A percentile compares a stretch with the other conserved stretches of the same genome.
Evolutionary conservation across 2,329 filamentous ascomycete species (phyloP).

Genomic region (Fusarium multiceps): DNA sequence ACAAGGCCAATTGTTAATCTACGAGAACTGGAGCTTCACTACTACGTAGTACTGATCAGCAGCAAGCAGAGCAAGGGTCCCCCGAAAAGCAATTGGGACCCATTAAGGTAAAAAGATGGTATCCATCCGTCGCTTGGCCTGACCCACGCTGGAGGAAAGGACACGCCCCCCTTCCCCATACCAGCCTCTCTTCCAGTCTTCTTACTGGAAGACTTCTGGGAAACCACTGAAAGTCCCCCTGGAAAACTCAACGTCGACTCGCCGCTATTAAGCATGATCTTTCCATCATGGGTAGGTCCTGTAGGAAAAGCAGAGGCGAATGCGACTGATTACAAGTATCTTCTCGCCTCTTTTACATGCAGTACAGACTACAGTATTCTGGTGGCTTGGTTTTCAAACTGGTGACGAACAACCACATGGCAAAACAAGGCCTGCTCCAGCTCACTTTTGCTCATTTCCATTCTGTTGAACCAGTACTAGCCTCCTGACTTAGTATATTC

Average conservation of each 20-base stretch:
- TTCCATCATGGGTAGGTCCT: conserved; percentile 12
- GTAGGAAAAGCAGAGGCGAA: conserved; percentile 6
- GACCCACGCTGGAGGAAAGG: conserved; percentile 9
- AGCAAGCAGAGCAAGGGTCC: conserved; percentile 24
- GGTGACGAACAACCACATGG: neutral
- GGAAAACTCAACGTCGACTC: conserved; percentile 8
- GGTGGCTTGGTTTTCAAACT: neutral
- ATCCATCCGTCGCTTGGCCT: conserved; percentile 2
- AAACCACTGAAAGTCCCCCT: conserved; percentile 16
- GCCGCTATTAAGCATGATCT: conserved; percentile 17
- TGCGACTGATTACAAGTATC: conserved; percentile 2
- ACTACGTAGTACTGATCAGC: conserved; percentile 1
- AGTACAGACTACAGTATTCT: neutral
- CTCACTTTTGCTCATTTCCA: conserved; percentile 11
- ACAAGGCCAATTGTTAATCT: conserved; percentile 22
- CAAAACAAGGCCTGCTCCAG: conserved; percentile 8
- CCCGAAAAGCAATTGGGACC: conserved; percentile 1
- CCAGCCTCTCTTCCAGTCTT: conserved; percentile 12
- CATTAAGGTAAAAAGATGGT: conserved; percentile 17
- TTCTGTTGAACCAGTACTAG: conserved; percentile 16
- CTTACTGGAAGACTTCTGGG: conserved; percentile 7
- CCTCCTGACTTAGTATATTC: conserved; percentile 6
- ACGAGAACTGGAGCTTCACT: conserved; percentile 7
- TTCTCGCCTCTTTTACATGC: neutral
- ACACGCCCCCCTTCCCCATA: conserved; percentile 12